Percentiles rank a stretch among this genome's conserved stretches.
Evolutionary conservation across 2,329 filamentous ascomycete species (phyloP).

Genomic region (Monosporascus sp.): DNA sequence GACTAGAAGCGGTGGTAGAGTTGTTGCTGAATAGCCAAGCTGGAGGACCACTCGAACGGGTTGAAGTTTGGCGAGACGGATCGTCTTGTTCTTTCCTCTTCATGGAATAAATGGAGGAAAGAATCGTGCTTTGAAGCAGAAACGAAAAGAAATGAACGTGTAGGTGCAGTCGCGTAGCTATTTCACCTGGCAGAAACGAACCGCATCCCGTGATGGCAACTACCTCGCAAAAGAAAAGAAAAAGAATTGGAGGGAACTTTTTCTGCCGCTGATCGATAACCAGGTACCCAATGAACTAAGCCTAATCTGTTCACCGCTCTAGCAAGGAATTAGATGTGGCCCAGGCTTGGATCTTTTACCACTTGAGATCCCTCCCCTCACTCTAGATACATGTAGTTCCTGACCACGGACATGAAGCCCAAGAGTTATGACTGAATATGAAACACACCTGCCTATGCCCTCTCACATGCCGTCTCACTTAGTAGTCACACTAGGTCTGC

Average conservation of each 20-base stretch:
- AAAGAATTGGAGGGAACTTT: neutral
- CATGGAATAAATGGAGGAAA: neutral
- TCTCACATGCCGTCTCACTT: too few species aligned
- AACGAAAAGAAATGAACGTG: neutral
- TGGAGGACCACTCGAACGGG: constrained; percentile 18
- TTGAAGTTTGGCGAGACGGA: constrained; percentile 5
- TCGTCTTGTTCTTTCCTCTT: neutral
- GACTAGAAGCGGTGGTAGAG: constrained; percentile 8
- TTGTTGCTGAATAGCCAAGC: constrained; percentile 30
- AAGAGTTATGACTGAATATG: too few species aligned
- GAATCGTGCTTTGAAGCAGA: neutral
- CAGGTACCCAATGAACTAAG: neutral
- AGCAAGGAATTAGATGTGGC: neutral
- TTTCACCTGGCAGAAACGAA: neutral
- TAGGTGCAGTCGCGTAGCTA: neutral
- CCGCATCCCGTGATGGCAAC: neutral
- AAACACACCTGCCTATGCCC: too few species aligned
- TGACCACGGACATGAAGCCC: too few species aligned
- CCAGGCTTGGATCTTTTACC: neutral
- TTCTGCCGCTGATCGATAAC: neutral
- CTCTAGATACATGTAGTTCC: neutral
- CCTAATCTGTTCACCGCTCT: neutral
- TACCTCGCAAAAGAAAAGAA: neutral
- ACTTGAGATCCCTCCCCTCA: neutral
- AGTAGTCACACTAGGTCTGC: too few species aligned